phyloP scores from a whole-genome alignment of 1,139 yeast species.

The Eremothecium coryli region DNA sequence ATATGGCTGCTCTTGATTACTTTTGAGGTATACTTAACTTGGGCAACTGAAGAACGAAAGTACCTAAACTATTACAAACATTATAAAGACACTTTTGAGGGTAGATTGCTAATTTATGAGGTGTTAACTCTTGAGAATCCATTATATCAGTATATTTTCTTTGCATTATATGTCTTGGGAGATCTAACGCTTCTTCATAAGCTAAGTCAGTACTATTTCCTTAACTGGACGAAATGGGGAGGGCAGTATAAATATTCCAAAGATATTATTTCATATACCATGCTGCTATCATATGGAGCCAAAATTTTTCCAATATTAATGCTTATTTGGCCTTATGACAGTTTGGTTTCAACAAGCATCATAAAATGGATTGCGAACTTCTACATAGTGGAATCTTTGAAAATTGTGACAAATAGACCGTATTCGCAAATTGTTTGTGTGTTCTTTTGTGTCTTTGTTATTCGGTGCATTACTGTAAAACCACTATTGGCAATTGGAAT shows the following conservation, averaged over 20 bases:
- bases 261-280: constrained; percentile 47
- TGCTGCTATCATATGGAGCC: constrained; percentile 66
- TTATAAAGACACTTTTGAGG: not conserved
- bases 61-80: constrained; percentile 8
- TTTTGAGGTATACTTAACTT: constrained; percentile 83
- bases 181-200: constrained; percentile 51
- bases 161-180: constrained; percentile 50
- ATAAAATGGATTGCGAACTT: constrained; percentile 55
- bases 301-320: constrained; percentile 85
- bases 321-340: constrained; percentile 94
- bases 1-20: constrained; percentile 56
- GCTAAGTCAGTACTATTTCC: constrained; percentile 38
- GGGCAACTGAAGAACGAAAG: constrained; percentile 82
- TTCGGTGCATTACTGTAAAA: constrained; percentile 24
- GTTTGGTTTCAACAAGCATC: constrained; percentile 52
- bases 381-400: constrained; percentile 58
- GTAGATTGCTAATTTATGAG: constrained; percentile 25
- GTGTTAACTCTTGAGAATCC: constrained; percentile 39
- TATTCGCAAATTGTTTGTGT: constrained; percentile 32
- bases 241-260: constrained; percentile 20
- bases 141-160: constrained; percentile 54
- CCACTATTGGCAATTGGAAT: constrained; percentile 21
- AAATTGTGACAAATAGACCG: constrained; percentile 42
- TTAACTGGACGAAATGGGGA: constrained; percentile 37
- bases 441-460: constrained; percentile 21